Base-by-base conservation (phyloP, 148 eudicot genomes). In the Polygonum aviculare region DNA sequence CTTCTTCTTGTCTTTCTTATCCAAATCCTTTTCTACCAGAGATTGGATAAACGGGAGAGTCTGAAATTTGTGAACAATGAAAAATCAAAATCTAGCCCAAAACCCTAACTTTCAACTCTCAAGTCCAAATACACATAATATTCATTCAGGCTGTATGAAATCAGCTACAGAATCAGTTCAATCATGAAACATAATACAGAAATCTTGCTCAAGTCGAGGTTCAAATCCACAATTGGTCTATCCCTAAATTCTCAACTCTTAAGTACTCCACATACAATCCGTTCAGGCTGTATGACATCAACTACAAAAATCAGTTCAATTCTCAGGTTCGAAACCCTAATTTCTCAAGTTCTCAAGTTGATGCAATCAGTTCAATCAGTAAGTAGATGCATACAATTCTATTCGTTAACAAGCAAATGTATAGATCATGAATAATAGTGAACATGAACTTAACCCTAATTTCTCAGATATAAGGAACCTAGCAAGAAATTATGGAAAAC, bases 1-100 rank as follows among this genome's bases (percentile, higher is more conserved):
- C 82, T 89, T 93, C 84, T 89, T 93, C 84, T 88, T 90, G 14
- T 86, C 89, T 74, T 90, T 90, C 83, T 88, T 87, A 33, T 83
- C 90, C 62, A 76, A 60, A 41, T 94, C 95, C 73, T 80, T 85
- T 52, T 92, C 92, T 82, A 73, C 77, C 70, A 83, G 51, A 54
- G 88, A 78, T 81, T 85, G 87, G 44, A 80, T 78, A 7, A 85
- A 38, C 1, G 92, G 93, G 7, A 93, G 69, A 57, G 79, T 82
- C 98, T 93, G 77, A 73, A 39, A 70, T 79, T 14, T 3, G 31
- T 62, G 14, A 62, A n/a, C 36, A 26, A 26, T 22, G 7, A 31
- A 26, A 2, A 7, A 59, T 59, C 2, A 59, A 59, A 59, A 22
- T 19, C 33, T 7, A 22, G 65, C 8, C 63, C 63, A n/a, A 57